Percentiles rank a stretch among this genome's conserved stretches.
Evolutionary conservation across 129 eudicot species (phyloP).

Genomic region (Gnaphalium uliginosum): DNA sequence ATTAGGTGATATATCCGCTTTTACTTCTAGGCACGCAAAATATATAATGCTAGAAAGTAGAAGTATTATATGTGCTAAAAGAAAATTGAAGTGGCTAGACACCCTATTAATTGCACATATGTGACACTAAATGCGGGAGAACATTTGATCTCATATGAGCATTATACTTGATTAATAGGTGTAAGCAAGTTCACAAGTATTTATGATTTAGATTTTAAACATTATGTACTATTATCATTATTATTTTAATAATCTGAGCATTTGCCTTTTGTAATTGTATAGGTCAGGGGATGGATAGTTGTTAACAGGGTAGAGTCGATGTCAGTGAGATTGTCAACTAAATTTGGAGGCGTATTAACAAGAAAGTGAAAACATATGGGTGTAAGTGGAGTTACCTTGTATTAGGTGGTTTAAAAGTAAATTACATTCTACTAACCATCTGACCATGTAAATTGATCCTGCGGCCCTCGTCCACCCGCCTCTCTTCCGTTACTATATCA

Average conservation of each 20-base stretch:
- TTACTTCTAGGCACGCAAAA: too few species aligned
- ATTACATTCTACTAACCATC: conserved; percentile 16
- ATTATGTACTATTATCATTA: neutral
- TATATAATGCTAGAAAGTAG: too few species aligned
- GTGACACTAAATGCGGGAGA: neutral
- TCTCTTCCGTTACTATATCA: conserved; percentile 12
- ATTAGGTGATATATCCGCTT: too few species aligned
- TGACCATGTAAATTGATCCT: conserved; percentile 12
- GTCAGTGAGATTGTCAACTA: neutral
- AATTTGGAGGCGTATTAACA: conserved; percentile 2
- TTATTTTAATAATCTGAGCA: neutral
- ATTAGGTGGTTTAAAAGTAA: conserved; percentile 14
- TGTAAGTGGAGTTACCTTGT: conserved; percentile 15
- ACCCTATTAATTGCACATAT: too few species aligned
- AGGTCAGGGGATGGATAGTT: neutral
- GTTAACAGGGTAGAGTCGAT: neutral
- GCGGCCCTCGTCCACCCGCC: conserved; percentile 4
- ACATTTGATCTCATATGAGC: neutral
- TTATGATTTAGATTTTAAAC: neutral
- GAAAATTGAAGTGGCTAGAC: too few species aligned
- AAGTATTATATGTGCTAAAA: too few species aligned
- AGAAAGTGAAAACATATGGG: conserved; percentile 16
- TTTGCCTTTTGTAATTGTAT: neutral
- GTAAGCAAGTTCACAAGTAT: neutral
- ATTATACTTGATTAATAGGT: neutral